Evolutionary conservation across 2,329 filamentous ascomycete species (phyloP).

Genomic region (Xylariaceae sp.): DNA sequence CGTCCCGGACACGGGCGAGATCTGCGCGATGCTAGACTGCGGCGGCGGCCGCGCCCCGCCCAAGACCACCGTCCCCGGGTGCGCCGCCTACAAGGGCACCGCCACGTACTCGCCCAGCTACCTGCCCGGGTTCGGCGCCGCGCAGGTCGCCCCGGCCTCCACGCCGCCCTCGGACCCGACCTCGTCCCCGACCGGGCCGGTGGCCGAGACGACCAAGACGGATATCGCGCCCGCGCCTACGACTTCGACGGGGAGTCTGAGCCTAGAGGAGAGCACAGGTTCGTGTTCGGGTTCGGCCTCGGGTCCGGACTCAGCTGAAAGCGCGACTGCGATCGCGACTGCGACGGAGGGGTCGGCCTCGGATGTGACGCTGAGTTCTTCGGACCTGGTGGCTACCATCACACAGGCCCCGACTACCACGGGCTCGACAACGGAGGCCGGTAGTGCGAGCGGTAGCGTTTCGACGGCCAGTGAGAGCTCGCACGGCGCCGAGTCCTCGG

Average conservation of each 20-base stretch:
- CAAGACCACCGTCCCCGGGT: constrained; percentile 66
- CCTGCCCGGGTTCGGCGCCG: constrained; percentile 41
- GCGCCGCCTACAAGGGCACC: constrained; percentile 57
- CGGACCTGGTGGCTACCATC: constrained; percentile 2
- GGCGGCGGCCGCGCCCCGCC: constrained; percentile 67
- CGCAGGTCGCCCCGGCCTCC: background rate
- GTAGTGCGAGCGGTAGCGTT: background rate
- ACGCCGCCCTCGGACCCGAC: no score
- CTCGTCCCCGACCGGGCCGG: no score
- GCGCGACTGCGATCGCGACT: constrained; percentile 10
- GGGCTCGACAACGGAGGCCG: background rate
- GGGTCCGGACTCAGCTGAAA: no score
- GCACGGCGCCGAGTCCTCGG: constrained; percentile 8
- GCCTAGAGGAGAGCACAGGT: no score
- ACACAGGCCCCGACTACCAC: constrained; percentile 8
- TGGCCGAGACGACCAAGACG: no score
- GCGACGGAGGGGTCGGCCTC: constrained; percentile 1
- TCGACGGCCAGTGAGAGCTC: constrained; percentile 6
- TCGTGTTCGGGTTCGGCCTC: constrained; percentile 44
- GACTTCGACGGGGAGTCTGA: no score
- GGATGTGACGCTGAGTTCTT: background rate
- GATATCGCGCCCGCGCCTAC: no score
- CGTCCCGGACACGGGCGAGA: constrained; percentile 64
- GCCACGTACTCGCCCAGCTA: constrained; percentile 56
- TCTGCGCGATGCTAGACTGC: constrained; percentile 67